These are phyloP conservation scores for Fusarium austroafricanum DNA, from an alignment of 2,329 filamentous ascomycete genomes.

Conservation along the genomic window DNA sequence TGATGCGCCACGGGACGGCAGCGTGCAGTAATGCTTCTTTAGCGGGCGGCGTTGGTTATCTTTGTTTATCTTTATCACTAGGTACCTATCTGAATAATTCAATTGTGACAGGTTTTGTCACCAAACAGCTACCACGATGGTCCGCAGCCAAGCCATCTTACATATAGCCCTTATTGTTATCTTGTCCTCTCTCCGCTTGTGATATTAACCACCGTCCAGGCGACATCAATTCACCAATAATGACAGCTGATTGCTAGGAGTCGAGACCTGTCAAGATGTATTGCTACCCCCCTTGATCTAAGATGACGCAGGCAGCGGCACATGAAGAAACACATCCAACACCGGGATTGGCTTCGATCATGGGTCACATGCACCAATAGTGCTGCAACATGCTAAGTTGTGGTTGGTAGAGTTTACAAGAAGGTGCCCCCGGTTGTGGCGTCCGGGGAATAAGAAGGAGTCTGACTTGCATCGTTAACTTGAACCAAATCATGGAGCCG, in stretches of 20 bases:
- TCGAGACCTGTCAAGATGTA: no score
- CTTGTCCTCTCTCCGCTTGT: neutral
- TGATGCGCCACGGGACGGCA: conserved; percentile 29
- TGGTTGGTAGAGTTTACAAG: conserved; percentile 12
- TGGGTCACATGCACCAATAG: conserved; percentile 29
- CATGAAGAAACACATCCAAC: neutral
- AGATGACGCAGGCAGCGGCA: conserved; percentile 29
- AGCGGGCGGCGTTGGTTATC: conserved; percentile 14
- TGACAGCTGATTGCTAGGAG: neutral
- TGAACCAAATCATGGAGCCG: neutral
- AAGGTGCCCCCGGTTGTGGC: conserved; percentile 8
- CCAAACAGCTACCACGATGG: conserved; percentile 16
- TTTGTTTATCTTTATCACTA: conserved; percentile 4
- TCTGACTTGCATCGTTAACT: neutral
- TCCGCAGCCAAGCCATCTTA: conserved; percentile 10
- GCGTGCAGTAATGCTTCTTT: conserved; percentile 20
- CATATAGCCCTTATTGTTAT: neutral
- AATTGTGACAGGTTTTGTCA: conserved; percentile 29
- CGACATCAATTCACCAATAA: neutral
- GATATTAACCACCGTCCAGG: neutral
- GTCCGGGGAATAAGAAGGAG: conserved; percentile 8
- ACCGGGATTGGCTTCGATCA: conserved; percentile 19
- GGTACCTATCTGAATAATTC: neutral
- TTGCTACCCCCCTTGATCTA: conserved; percentile 17
- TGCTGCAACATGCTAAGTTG: neutral